Percentiles rank a stretch among this genome's conserved stretches.
These are phyloP conservation scores for Noccaea bulbosa DNA, from an alignment of 345 rosid species.

Conservation along the genomic window DNA sequence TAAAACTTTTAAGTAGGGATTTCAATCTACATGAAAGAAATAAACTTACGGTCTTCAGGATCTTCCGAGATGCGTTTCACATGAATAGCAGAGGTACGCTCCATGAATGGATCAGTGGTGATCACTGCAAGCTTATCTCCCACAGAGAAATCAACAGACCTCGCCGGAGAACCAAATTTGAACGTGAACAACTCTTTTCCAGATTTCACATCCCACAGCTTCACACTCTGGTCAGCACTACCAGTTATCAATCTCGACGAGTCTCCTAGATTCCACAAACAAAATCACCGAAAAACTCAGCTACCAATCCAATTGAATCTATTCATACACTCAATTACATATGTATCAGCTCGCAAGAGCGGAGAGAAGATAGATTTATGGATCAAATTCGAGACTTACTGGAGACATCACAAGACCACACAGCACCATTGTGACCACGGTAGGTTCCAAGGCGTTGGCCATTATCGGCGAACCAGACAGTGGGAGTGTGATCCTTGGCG, in stretches of 20 bases:
- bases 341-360: neutral
- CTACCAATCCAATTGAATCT: neutral
- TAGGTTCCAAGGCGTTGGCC: conserved; percentile 96
- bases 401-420: conserved; percentile 94
- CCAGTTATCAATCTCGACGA: conserved; percentile 76
- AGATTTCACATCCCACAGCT: conserved; percentile 84
- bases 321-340: neutral
- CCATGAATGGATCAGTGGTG: conserved; percentile 96
- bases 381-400: conserved; percentile 41
- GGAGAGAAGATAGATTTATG: neutral
- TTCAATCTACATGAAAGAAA: neutral
- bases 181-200: conserved; percentile 70
- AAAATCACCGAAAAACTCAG: neutral
- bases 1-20: neutral
- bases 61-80: conserved; percentile 76
- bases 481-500: conserved; percentile 92
- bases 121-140: conserved; percentile 93
- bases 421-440: conserved; percentile 99
- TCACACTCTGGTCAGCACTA: conserved; percentile 91
- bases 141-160: conserved; percentile 81
- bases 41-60: conserved; percentile 65
- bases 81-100: conserved; percentile 77
- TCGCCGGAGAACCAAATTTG: conserved; percentile 79
- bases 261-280: conserved; percentile 56
- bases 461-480: conserved; percentile 95